Evolutionary conservation across 1,284 basidiomycete species (phyloP), one percentile per base, ranked within the genome.

Genomic region (Quambalaria eucalypti): DNA sequence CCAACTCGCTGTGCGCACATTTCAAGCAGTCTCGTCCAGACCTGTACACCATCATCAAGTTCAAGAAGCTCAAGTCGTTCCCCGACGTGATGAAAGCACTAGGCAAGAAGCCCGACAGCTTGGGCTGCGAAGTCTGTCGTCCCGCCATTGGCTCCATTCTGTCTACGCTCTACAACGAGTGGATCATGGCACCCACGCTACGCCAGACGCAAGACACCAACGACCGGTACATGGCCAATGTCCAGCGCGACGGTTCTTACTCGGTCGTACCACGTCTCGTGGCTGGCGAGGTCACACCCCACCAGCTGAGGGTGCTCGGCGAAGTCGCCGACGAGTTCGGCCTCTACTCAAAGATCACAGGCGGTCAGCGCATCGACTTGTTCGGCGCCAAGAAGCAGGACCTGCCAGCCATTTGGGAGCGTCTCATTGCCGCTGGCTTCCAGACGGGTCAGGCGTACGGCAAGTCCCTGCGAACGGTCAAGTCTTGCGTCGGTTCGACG

Each of bases 391-490:
- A 80, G 60, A 87, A 86, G 71, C 81, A 83, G 55, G 86, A 88
- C 63, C 77, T 87, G n/a, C 86, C 86, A 0, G 80, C 80, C 16
- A 87, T 88, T 38, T 88, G 86, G 86, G 82, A 83, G 59, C 81
- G 82, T 62, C 80, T 87, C 1, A 79, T 82, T 56, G 77, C 79
- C 10, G 85, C 83, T 2, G 86, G 86, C 12, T 85, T 87, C 65
- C 85, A 87, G 74, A 84, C 83, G 30, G 86, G 86, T 2, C 85
- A 87, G 65, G 86, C 84, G 0, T 88, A 87, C 72, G 86, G 85
- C 59, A 82, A 83, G 67, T 76, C 69, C 29, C 78, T 76, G 66
- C 81, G 83, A 28, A 82, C 82, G 0, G 82, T 84, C 60, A 84
- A 84, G 75, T 81, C 80, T 0, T 84, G 83, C 58, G 78, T 82